These are phyloP conservation scores for Microcos paniculata DNA, from an alignment of 345 rosid genomes.

Conservation along the genomic window DNA sequence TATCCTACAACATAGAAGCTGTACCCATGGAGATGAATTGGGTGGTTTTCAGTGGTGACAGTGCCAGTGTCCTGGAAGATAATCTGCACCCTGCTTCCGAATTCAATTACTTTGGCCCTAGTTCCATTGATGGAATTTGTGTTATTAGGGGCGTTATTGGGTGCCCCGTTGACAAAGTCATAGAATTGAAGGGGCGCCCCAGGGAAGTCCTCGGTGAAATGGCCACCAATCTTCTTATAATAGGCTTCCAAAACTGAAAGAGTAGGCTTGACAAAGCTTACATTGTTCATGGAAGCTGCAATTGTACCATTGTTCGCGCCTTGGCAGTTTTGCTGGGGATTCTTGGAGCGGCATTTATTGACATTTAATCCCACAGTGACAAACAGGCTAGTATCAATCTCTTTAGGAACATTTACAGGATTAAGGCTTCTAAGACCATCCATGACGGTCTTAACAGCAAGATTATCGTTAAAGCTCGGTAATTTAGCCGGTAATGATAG, in stretches of 20 bases:
- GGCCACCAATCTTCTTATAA: constrained; percentile 54
- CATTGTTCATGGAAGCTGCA: constrained; percentile 88
- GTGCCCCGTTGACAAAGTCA: constrained; percentile 83
- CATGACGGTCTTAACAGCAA: constrained; percentile 77
- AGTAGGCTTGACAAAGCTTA: constrained; percentile 62
- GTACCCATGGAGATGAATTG: constrained; percentile 88
- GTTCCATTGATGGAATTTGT: constrained; percentile 71
- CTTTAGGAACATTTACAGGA: constrained; percentile 48
- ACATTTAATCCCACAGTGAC: constrained; percentile 69
- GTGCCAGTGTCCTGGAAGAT: constrained; percentile 80
- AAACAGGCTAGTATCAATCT: constrained; percentile 52
- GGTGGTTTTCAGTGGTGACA: constrained; percentile 76
- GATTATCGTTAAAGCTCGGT: constrained; percentile 60
- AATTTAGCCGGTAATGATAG: constrained; percentile 58
- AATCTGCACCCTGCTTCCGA: constrained; percentile 64
- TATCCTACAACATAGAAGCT: constrained; percentile 79
- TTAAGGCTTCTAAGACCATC: constrained; percentile 69
- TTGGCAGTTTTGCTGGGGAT: constrained; percentile 55
- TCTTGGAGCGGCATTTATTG: constrained; percentile 58
- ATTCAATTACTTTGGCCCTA: constrained; percentile 59
- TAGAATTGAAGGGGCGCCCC: constrained; percentile 58
- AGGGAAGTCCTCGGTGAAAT: constrained; percentile 73
- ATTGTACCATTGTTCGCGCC: constrained; percentile 50
- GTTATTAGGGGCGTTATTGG: constrained; percentile 62
- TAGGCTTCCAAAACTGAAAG: constrained; percentile 73